Evolutionary conservation across 1,284 basidiomycete genomes (phyloP).

Genomic region (Moesziomyces antarcticus): DNA sequence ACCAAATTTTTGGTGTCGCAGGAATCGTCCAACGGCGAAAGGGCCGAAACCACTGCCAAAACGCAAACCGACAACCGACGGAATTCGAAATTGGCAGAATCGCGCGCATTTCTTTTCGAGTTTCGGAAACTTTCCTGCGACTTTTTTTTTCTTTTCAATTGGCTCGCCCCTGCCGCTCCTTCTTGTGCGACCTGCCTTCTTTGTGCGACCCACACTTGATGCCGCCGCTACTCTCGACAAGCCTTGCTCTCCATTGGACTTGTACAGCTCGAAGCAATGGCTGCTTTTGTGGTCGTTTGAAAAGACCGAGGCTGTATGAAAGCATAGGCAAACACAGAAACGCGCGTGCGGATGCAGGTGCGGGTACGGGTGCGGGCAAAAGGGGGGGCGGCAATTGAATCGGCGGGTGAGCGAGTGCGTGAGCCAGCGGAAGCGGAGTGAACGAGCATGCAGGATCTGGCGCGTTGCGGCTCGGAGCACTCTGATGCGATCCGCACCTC

Average conservation of each 20-base stretch:
- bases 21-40: not conserved
- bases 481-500: slow-evolving; percentile 22
- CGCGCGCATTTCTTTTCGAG: not conserved
- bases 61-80: not conserved
- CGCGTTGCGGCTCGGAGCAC: slow-evolving; percentile 20
- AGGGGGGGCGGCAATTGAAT: slow-evolving; percentile 11
- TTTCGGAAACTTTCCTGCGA: slow-evolving; percentile 13
- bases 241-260: too few species aligned
- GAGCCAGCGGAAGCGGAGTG: slow-evolving; percentile 23
- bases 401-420: slow-evolving; percentile 28
- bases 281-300: too few species aligned
- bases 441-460: not conserved
- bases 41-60: not conserved
- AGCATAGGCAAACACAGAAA: not conserved
- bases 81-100: slow-evolving; percentile 16
- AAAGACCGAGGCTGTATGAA: too few species aligned
- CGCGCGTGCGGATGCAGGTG: too few species aligned
- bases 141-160: not conserved
- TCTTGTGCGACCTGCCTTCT: too few species aligned
- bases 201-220: too few species aligned
- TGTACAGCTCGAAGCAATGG: too few species aligned
- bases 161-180: too few species aligned
- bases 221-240: too few species aligned
- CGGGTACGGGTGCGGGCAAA: not conserved
- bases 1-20: too few species aligned